phyloP scores from a whole-genome alignment of 1,284 basidiomycete species.

The Leccinum fallax region DNA sequence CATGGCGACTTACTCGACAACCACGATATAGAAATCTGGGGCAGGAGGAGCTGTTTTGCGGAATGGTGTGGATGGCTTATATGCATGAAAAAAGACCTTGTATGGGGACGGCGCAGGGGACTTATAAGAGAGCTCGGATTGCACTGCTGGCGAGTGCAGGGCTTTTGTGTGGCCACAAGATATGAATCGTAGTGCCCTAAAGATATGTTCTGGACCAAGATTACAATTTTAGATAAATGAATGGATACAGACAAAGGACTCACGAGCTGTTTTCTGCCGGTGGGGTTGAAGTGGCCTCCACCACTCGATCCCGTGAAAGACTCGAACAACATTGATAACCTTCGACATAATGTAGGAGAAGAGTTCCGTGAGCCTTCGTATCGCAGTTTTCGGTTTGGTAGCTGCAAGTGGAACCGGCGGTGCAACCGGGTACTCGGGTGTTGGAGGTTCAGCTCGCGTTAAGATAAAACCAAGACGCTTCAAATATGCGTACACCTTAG shows the following conservation, averaged over 20 bases:
- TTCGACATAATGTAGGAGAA: conserved; percentile 38
- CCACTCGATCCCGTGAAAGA: conserved; percentile 44
- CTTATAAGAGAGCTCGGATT: conserved; percentile 1
- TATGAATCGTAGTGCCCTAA: conserved; percentile 74
- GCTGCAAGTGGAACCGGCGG: conserved; percentile 29
- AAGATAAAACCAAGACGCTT: conserved; percentile 91
- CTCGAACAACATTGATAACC: conserved; percentile 24
- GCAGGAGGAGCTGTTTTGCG: conserved; percentile 77
- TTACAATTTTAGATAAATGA: neutral
- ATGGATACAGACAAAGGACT: neutral
- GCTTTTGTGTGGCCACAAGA: conserved; percentile 60
- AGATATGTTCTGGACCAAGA: conserved; percentile 59
- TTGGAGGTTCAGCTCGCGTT: conserved; percentile 69
- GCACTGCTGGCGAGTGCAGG: conserved; percentile 32
- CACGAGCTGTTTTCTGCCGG: conserved; percentile 34
- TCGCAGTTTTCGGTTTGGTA: conserved; percentile 25
- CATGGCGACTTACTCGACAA: conserved; percentile 69
- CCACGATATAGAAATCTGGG: conserved; percentile 88
- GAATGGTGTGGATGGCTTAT: conserved; percentile 88
- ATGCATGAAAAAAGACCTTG: conserved; percentile 87
- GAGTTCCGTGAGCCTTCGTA: conserved; percentile 36
- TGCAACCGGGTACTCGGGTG: conserved; percentile 58
- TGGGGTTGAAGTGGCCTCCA: conserved; percentile 57
- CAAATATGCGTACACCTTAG: conserved; percentile 88
- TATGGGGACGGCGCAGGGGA: conserved; percentile 50